A percentile compares a stretch with the other conserved stretches of the same genome.
phyloP scores from a whole-genome alignment of 306 rosid genomes.

The Senna tora region DNA sequence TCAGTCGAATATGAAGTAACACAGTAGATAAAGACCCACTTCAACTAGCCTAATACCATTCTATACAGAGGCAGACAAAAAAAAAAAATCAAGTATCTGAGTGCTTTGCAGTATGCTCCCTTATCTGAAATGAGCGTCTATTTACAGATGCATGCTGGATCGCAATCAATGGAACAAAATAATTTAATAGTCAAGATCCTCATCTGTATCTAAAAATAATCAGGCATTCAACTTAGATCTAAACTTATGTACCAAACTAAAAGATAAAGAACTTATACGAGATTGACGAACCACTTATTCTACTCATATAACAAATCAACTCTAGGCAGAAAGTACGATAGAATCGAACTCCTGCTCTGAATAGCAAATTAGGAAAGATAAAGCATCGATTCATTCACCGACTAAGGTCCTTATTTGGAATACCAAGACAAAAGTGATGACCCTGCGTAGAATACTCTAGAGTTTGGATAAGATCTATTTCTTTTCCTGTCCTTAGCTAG shows the following conservation, averaged over 20 bases:
- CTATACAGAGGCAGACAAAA: not conserved
- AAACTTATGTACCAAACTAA: constrained; percentile 10
- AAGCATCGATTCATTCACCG: not conserved
- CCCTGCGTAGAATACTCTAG: not conserved
- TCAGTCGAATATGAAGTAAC: constrained; percentile 33
- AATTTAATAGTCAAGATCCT: not conserved
- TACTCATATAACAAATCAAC: constrained; percentile 2
- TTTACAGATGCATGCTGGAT: constrained; percentile 17
- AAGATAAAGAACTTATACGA: not conserved
- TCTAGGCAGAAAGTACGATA: constrained; percentile 20
- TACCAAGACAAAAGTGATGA: constrained; percentile 1
- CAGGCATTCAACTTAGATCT: not conserved
- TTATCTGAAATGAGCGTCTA: constrained; percentile 4
- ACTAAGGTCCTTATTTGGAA: constrained; percentile 11
- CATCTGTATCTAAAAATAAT: not conserved
- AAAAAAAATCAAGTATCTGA: not conserved
- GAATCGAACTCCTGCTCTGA: not conserved
- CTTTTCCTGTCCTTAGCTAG: constrained; percentile 15
- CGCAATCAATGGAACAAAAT: constrained; percentile 7
- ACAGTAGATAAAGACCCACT: constrained; percentile 17
- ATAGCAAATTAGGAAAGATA: not conserved
- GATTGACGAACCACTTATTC: constrained; percentile 8
- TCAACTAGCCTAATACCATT: not conserved
- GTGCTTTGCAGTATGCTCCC: not conserved
- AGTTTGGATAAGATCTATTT: not conserved